Percentiles rank a stretch among this genome's conserved stretches.
phyloP scores from a whole-genome alignment of 495 filamentous ascomycete species.

The Corynascus novoguineensis region DNA sequence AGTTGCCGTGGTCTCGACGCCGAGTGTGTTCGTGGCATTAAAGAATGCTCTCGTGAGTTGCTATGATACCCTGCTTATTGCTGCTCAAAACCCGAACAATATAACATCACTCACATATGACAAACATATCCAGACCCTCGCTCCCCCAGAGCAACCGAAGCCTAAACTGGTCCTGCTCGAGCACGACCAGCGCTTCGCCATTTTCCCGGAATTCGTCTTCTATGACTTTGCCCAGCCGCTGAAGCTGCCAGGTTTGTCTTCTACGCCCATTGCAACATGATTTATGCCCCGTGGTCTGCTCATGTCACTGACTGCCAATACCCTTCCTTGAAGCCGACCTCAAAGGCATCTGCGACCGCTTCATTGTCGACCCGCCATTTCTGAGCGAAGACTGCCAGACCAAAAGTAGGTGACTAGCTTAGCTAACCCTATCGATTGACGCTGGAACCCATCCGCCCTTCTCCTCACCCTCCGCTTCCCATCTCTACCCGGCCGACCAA shows the following conservation, averaged over 20 bases:
- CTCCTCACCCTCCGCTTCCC: neutral
- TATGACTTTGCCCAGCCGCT: slow-evolving; percentile 69
- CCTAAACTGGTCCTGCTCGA: slow-evolving; percentile 61
- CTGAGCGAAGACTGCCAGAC: slow-evolving; percentile 75
- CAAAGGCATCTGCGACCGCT: slow-evolving; percentile 58
- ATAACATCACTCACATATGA: slow-evolving; percentile 1
- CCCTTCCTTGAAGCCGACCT: slow-evolving; percentile 36
- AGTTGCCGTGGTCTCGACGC: slow-evolving; percentile 67
- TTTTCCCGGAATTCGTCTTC: slow-evolving; percentile 63
- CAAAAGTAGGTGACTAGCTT: slow-evolving; percentile 60
- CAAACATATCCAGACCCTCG: slow-evolving; percentile 23
- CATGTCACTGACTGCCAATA: neutral
- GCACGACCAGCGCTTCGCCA: slow-evolving; percentile 62
- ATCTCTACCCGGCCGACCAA: too few species aligned
- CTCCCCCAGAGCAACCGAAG: slow-evolving; percentile 29
- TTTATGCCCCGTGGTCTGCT: neutral
- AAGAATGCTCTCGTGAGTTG: slow-evolving; percentile 56
- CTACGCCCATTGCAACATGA: too few species aligned
- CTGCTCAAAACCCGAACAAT: too few species aligned
- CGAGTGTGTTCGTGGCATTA: slow-evolving; percentile 68
- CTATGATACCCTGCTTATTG: neutral
- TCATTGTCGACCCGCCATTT: slow-evolving; percentile 75
- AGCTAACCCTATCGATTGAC: neutral
- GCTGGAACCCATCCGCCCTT: slow-evolving; percentile 2
- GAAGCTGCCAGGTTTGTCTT: slow-evolving; percentile 50